Evolutionary conservation across 2,329 filamentous ascomycete genomes (phyloP).

Genomic region (Dactylellina cionopaga): DNA sequence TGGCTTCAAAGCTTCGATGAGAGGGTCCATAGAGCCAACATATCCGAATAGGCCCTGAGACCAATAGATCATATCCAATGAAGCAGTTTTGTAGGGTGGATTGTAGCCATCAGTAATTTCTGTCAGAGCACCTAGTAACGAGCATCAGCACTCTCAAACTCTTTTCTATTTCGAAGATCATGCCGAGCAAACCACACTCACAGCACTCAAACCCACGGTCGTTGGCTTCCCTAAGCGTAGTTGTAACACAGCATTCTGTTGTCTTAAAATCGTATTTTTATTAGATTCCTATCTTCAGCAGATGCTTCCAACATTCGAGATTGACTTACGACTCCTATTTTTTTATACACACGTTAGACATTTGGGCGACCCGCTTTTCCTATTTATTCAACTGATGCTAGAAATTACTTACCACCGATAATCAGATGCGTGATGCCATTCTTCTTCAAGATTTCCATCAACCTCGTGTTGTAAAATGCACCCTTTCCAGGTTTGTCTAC

Average conservation of each 20-base stretch:
- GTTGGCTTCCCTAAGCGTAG: slow-evolving; percentile 68
- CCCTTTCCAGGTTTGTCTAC: slow-evolving; percentile 71
- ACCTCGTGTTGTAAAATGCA: slow-evolving; percentile 68
- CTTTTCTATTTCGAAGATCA: neutral
- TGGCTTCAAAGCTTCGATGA: slow-evolving; percentile 35
- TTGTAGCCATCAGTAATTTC: slow-evolving; percentile 61
- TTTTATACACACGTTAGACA: neutral
- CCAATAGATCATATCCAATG: slow-evolving; percentile 60
- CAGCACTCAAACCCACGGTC: slow-evolving; percentile 72
- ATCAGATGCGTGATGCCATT: slow-evolving; percentile 69
- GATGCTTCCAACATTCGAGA: neutral
- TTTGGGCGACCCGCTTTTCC: too few species aligned
- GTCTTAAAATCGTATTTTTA: slow-evolving; percentile 5
- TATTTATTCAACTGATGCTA: too few species aligned
- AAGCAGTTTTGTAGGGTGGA: slow-evolving; percentile 59
- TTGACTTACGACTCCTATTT: slow-evolving; percentile 47
- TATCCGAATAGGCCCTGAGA: slow-evolving; percentile 61
- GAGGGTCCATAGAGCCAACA: slow-evolving; percentile 54
- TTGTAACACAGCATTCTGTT: slow-evolving; percentile 66
- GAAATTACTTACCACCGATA: slow-evolving; percentile 58
- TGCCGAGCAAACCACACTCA: slow-evolving; percentile 52
- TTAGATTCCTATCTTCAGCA: slow-evolving; percentile 18
- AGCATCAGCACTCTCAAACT: too few species aligned
- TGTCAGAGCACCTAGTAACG: slow-evolving; percentile 59
- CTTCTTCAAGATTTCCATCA: slow-evolving; percentile 67